Conservation (phyloP, 2,329 filamentous ascomycete genomes). For the Sarocladium strictum region DNA sequence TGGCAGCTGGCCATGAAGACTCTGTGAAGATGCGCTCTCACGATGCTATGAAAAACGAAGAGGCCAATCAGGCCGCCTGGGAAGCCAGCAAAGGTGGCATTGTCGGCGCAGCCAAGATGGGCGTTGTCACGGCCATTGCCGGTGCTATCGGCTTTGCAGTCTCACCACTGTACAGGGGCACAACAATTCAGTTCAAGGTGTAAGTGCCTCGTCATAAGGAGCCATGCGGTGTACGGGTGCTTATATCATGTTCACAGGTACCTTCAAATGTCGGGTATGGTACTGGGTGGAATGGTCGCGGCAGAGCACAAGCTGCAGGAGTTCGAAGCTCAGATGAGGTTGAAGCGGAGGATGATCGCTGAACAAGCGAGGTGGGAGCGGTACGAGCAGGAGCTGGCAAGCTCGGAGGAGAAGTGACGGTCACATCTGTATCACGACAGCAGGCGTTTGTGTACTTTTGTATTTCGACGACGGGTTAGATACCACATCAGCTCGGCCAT, state of each 20-base stretch:
- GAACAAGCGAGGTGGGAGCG: conserved; percentile 64
- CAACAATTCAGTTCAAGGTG: conserved; percentile 75
- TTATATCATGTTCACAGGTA: conserved; percentile 46
- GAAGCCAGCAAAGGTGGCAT: conserved; percentile 63
- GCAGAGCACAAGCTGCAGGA: conserved; percentile 62
- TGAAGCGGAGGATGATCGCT: conserved; percentile 55
- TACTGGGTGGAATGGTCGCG: conserved; percentile 70
- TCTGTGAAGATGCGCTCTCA: conserved; percentile 38
- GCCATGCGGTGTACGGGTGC: not conserved
- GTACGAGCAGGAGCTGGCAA: conserved; percentile 56
- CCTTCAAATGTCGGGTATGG: conserved; percentile 80
- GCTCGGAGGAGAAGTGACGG: conserved; percentile 31
- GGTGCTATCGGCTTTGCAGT: conserved; percentile 56
- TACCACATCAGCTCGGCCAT: conserved; percentile 4
- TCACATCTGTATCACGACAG: conserved; percentile 5
- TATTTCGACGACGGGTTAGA: conserved; percentile 6
- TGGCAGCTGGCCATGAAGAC: not conserved
- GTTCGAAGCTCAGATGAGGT: conserved; percentile 60
- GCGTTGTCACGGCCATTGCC: conserved; percentile 55
- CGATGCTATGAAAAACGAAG: conserved; percentile 56
- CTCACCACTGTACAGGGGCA: conserved; percentile 65
- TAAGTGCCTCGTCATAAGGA: conserved; percentile 33
- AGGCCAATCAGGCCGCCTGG: conserved; percentile 65
- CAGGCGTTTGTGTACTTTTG: not conserved
- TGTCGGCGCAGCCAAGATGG: conserved; percentile 67